These are phyloP conservation scores for Cyclotella atomus DNA, from an alignment of 108 stramenopile genomes.

Conservation along the genomic window DNA sequence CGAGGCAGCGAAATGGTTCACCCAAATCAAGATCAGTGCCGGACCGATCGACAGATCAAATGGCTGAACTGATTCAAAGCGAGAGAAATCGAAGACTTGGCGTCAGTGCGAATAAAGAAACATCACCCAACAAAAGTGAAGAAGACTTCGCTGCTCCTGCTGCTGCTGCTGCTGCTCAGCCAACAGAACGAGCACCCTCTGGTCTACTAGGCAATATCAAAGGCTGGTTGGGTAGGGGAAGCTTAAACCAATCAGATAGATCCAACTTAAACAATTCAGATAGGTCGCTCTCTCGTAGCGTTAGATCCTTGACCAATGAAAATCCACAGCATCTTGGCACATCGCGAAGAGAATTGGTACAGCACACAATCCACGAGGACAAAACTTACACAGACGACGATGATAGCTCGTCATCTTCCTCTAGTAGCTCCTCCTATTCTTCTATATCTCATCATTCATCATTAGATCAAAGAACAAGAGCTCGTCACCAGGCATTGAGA, in stretches of 20 bases:
- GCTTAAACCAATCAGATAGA: not conserved
- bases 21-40: not conserved
- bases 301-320: not conserved
- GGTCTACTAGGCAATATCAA: slow-evolving; percentile 38
- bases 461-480: slow-evolving; percentile 25
- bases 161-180: not conserved
- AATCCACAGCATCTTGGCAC: not conserved
- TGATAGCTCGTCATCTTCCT: not conserved
- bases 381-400: not conserved
- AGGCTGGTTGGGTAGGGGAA: slow-evolving; percentile 45
- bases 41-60: not conserved
- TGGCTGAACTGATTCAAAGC: slow-evolving; percentile 40
- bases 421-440: not conserved
- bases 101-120: slow-evolving; percentile 2
- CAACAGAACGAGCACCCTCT: not conserved
- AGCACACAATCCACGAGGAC: not conserved
- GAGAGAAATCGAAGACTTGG: slow-evolving; percentile 44
- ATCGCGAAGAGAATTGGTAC: not conserved
- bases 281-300: slow-evolving; percentile 13
- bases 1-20: not conserved
- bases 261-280: too few relatives aligned
- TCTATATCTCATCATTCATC: not conserved
- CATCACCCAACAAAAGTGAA: not conserved
- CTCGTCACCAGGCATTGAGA: slow-evolving; percentile 32
- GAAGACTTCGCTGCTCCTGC: not conserved